phyloP scores from a whole-genome alignment of 2,329 filamentous ascomycete genomes.

The Paecilomyces sp. region DNA sequence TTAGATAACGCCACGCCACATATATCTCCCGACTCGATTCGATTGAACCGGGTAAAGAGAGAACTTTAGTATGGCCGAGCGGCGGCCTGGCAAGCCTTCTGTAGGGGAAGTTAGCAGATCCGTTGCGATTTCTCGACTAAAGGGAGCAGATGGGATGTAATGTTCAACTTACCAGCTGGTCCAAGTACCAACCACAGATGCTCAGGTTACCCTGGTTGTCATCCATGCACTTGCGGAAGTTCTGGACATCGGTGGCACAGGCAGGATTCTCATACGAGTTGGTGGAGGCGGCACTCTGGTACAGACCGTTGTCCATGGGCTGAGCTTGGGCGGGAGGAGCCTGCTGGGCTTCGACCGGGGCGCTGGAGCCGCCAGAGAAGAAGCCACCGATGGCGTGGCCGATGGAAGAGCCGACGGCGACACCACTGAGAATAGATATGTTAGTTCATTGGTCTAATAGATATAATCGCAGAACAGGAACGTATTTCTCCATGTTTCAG shows the following conservation, averaged over 20 bases:
- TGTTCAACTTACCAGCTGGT: constrained; percentile 64
- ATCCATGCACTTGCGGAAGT: constrained; percentile 95
- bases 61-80: constrained; percentile 59
- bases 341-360: constrained; percentile 47
- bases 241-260: constrained; percentile 72
- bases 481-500: background rate
- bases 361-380: constrained; percentile 65
- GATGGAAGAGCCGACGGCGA: constrained; percentile 90
- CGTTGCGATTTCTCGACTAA: background rate
- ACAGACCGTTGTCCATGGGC: constrained; percentile 42
- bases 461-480: background rate
- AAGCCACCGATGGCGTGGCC: constrained; percentile 89
- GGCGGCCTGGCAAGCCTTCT: constrained; percentile 77
- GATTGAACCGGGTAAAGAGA: background rate
- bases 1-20: background rate
- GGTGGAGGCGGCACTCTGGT: constrained; percentile 45
- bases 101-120: constrained; percentile 20
- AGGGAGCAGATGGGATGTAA: background rate
- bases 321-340: constrained; percentile 48
- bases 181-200: constrained; percentile 96
- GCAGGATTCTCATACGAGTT: constrained; percentile 45
- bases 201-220: constrained; percentile 89
- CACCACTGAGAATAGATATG: constrained; percentile 58
- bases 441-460: background rate
- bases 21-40: background rate